These are phyloP conservation scores for Ustilago loliicola DNA, from an alignment of 1,284 basidiomycete genomes.

Conservation along the genomic window DNA sequence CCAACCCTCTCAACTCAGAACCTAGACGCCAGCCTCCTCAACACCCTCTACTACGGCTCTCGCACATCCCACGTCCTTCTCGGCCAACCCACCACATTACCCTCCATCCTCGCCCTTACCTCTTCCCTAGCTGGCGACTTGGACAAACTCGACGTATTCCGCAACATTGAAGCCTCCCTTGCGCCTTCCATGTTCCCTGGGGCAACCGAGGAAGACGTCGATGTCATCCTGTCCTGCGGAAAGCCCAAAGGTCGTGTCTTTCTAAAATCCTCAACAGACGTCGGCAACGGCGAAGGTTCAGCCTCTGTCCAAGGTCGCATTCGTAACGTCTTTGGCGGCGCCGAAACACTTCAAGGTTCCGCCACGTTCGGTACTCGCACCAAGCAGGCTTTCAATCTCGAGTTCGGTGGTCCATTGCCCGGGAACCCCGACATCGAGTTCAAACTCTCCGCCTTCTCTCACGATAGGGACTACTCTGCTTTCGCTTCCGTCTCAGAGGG, in stretches of 20 bases:
- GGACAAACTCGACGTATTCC: slow-evolving; percentile 84
- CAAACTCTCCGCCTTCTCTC: slow-evolving; percentile 77
- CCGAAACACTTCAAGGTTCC: slow-evolving; percentile 87
- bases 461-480: slow-evolving; percentile 79
- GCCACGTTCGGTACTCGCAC: slow-evolving; percentile 90
- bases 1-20: slow-evolving; percentile 42
- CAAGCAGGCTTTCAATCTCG: slow-evolving; percentile 78
- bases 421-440: slow-evolving; percentile 76
- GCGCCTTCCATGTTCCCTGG: slow-evolving; percentile 77
- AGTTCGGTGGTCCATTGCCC: slow-evolving; percentile 64
- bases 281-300: slow-evolving; percentile 92
- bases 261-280: slow-evolving; percentile 88
- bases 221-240: slow-evolving; percentile 81
- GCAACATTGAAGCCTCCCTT: slow-evolving; percentile 79
- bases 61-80: slow-evolving; percentile 61
- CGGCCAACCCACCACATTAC: slow-evolving; percentile 59
- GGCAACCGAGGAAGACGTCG: slow-evolving; percentile 81
- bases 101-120: slow-evolving; percentile 75
- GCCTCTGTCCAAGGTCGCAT: slow-evolving; percentile 64
- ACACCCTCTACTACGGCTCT: slow-evolving; percentile 67
- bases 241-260: slow-evolving; percentile 84
- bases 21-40: slow-evolving; percentile 39
- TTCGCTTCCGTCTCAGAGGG: slow-evolving; percentile 81
- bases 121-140: slow-evolving; percentile 78
- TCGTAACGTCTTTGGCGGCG: slow-evolving; percentile 88